A percentile compares a stretch with the other conserved stretches of the same genome.
These are phyloP conservation scores for Verticillium longisporum DNA, from an alignment of 2,329 filamentous ascomycete species.

Conservation along the genomic window DNA sequence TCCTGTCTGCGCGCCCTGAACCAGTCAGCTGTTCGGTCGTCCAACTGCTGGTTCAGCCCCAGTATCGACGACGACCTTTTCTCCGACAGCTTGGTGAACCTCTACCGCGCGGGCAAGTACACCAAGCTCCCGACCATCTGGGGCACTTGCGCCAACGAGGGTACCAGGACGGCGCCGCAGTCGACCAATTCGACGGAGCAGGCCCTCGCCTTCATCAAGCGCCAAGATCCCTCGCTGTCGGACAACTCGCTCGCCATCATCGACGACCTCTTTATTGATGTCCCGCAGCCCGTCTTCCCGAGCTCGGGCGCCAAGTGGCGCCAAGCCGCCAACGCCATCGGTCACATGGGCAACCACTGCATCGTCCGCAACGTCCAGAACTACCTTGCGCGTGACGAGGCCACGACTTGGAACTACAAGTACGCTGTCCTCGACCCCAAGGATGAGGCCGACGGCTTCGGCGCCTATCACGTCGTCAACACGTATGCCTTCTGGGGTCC, in stretches of 20 bases:
- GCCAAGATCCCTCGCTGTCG: slow-evolving; percentile 25
- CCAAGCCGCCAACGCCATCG: slow-evolving; percentile 26
- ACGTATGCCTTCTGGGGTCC: slow-evolving; percentile 62
- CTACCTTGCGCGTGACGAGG: slow-evolving; percentile 20
- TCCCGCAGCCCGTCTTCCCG: slow-evolving; percentile 22
- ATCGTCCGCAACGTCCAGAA: slow-evolving; percentile 23
- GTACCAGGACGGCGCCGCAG: slow-evolving; percentile 24
- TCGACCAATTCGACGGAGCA: slow-evolving; percentile 22
- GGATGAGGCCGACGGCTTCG: slow-evolving; percentile 45
- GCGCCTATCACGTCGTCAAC: slow-evolving; percentile 63
- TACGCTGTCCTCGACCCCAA: slow-evolving; percentile 59
- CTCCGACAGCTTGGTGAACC: slow-evolving; percentile 36
- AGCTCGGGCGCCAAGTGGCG: slow-evolving; percentile 27
- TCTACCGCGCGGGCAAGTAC: slow-evolving; percentile 41
- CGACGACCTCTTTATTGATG: slow-evolving; percentile 26
- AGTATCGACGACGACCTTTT: slow-evolving; percentile 48
- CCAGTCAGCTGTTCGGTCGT: slow-evolving; percentile 14
- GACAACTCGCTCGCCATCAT: slow-evolving; percentile 22
- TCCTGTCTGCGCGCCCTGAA: slow-evolving; percentile 13
- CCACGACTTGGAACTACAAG: slow-evolving; percentile 57
- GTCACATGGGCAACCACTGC: slow-evolving; percentile 28
- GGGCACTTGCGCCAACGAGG: slow-evolving; percentile 30
- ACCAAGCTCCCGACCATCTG: slow-evolving; percentile 46
- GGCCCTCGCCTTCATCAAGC: slow-evolving; percentile 24
- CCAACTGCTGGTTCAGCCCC: slow-evolving; percentile 21